phyloP scores from a whole-genome alignment of 1,139 yeast species.

The Pichia sp. region DNA sequence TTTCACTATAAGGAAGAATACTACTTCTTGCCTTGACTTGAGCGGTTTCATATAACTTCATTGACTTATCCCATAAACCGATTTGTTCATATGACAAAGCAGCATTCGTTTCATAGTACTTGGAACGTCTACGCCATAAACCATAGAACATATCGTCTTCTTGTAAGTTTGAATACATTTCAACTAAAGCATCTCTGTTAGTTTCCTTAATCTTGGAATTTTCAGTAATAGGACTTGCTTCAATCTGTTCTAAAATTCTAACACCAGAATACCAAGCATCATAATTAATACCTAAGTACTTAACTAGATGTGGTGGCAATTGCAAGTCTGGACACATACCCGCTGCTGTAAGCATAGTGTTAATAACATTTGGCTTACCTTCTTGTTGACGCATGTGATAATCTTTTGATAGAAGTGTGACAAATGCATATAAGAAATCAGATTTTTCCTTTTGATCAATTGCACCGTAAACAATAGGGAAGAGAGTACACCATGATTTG shows the following conservation, averaged over 20 bases:
- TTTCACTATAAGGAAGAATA: conserved; percentile 90
- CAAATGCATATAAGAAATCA: conserved; percentile 79
- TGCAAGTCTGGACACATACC: conserved; percentile 71
- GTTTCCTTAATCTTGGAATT: conserved; percentile 76
- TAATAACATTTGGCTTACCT: conserved; percentile 83
- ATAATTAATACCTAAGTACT: conserved; percentile 83
- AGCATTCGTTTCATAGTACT: conserved; percentile 87
- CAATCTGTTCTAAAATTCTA: conserved; percentile 75
- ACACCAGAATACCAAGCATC: conserved; percentile 93
- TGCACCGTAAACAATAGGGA: conserved; percentile 75
- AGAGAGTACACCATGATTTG: conserved; percentile 79
- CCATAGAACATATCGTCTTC: conserved; percentile 99
- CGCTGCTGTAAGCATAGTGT: conserved; percentile 79
- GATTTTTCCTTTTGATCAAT: conserved; percentile 78
- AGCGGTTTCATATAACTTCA: conserved; percentile 94
- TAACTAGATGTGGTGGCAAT: conserved; percentile 93
- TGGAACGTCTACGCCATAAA: conserved; percentile 94
- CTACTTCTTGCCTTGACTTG: conserved; percentile 97
- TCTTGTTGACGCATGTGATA: conserved; percentile 90
- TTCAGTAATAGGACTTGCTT: conserved; percentile 47
- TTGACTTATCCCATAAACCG: conserved; percentile 94
- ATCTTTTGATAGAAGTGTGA: conserved; percentile 80
- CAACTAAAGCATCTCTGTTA: conserved; percentile 88
- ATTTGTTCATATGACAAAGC: conserved; percentile 94
- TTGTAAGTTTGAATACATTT: conserved; percentile 81